Evolutionary conservation across 163 green algal genomes (phyloP), one percentile per base, ranked within the genome.

Genomic region (Chlamydomonas reinhardtii): DNA sequence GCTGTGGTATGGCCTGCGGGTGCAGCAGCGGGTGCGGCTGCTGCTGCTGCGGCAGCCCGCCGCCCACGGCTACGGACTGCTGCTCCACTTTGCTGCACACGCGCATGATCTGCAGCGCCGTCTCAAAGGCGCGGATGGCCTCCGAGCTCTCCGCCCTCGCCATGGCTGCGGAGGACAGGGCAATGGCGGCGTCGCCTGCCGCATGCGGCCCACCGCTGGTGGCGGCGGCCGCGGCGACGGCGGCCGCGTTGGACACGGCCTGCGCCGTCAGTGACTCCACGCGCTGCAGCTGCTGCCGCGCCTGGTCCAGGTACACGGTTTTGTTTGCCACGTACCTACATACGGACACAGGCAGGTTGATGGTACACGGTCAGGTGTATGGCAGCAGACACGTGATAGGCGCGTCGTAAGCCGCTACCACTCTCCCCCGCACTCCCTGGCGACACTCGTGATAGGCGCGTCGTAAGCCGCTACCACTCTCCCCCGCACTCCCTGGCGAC

Each of bases 221-320:
- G 5, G 48, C 48, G 14, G 48, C 48, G 11, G 80, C 54, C 25
- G 70, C 80, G 56, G 80, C 66, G 20, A 52, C 48, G 0, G 66
- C 75, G 9, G 65, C 59, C 20, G 59, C 75, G 59, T 32, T 54
- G 56, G 54, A 25, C n/a, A 12, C 56, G 2, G 52, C 71, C 71
- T 17, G 71, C 31, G 70, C 70, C 43, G 71, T 68, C n/a, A 81
- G 61, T 20, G 24, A 14, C 29, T 83, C 73, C 15, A 83, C 29
- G 2, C 65, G 72, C 64, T 73, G 52, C 48, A 88, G 73, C 54
- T 84, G 73, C 25, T 29, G 48, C 65, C 64, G 52, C 34, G 83
- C 83, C n/a, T 78, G 73, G 32, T 83, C 83, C 43, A 88, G 48
- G 56, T 88, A 88, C 15, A 77, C 83, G 25, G 73, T 31, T 52